phyloP scores from a whole-genome alignment of 345 rosid species.

The Heritiera littoralis region DNA sequence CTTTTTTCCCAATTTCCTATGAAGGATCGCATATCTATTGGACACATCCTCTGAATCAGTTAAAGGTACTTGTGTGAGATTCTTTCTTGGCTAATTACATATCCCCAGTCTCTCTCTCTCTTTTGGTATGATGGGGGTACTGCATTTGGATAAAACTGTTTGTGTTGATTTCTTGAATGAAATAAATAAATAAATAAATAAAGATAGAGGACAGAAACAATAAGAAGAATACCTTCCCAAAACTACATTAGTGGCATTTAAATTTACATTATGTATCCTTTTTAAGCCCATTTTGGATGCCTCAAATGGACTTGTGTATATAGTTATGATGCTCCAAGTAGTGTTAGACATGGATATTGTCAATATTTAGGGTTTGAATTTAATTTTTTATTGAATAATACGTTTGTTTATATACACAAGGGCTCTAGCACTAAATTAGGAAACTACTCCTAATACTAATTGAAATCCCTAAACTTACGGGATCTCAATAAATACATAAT shows the following conservation, averaged over 20 bases:
- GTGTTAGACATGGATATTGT: not conserved
- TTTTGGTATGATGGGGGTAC: not conserved
- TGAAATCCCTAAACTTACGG: too few species aligned
- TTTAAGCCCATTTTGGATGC: not conserved
- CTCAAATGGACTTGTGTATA: not conserved
- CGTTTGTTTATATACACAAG: too few species aligned
- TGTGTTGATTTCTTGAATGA: too few species aligned
- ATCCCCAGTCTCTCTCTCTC: not conserved
- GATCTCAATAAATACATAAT: too few species aligned
- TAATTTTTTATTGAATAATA: too few species aligned
- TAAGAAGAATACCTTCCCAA: not conserved
- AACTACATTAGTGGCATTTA: not conserved
- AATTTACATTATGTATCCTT: not conserved
- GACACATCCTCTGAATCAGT: constrained; percentile 53
- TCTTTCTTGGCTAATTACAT: constrained; percentile 15
- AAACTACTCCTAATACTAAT: too few species aligned
- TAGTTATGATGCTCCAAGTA: not conserved
- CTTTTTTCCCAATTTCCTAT: constrained; percentile 69
- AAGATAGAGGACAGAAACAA: not conserved
- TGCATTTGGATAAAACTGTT: not conserved
- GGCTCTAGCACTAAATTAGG: too few species aligned
- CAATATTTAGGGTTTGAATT: too few species aligned
- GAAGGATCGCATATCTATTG: constrained; percentile 72
- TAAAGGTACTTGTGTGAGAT: constrained; percentile 55
- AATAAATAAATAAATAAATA: not conserved